Conservation (phyloP, 106 monocot genomes). For the Dendrobium officinale region DNA sequence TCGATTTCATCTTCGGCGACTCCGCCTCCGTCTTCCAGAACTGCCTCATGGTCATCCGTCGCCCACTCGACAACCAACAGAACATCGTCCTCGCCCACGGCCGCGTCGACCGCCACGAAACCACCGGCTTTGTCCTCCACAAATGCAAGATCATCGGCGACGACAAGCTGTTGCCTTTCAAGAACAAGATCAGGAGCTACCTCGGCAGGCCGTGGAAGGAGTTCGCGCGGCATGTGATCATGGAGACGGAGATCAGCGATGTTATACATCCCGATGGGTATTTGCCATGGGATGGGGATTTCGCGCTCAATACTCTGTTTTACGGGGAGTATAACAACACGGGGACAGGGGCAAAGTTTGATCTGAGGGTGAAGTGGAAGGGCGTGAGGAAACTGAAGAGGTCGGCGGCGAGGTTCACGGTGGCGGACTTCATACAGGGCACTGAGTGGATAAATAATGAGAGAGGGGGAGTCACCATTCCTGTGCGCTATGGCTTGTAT, state of each 20-base stretch:
- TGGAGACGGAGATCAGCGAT: conserved; percentile 56
- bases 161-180: conserved; percentile 19
- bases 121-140: conserved; percentile 75
- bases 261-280: conserved; percentile 62
- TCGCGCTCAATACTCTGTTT: conserved; percentile 41
- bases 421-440: conserved; percentile 47
- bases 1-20: conserved; percentile 97
- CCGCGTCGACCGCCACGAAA: conserved; percentile 39
- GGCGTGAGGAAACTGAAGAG: conserved; percentile 29
- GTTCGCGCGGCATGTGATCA: conserved; percentile 52
- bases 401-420: conserved; percentile 43
- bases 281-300: conserved; percentile 61
- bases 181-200: conserved; percentile 39
- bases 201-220: conserved; percentile 83
- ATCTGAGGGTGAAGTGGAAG: conserved; percentile 38
- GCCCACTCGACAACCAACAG: conserved; percentile 63
- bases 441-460: conserved; percentile 32
- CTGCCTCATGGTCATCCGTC: conserved; percentile 51
- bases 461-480: background rate
- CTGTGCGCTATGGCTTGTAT: conserved; percentile 3
- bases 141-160: conserved; percentile 50
- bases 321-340: conserved; percentile 56
- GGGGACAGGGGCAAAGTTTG: conserved; percentile 31
- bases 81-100: conserved; percentile 87
- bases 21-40: conserved; percentile 74